Base-by-base conservation (phyloP, 1,284 basidiomycete genomes). In the Phellinidium pouzarii region DNA sequence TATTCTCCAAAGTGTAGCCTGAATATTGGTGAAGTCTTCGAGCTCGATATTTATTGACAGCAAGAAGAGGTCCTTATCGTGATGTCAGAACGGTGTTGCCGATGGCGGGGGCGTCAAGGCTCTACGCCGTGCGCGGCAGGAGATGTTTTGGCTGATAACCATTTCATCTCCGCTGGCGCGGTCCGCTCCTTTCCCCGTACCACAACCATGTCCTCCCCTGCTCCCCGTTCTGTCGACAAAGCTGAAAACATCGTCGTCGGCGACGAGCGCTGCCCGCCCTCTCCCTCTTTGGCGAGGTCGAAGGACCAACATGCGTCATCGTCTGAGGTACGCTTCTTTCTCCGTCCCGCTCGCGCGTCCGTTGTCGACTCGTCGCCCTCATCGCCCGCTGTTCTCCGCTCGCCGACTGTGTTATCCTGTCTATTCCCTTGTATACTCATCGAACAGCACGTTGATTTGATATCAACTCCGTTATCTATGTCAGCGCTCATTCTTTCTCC, bases 291-390 rank as follows among this genome's bases (percentile, higher is more conserved):
- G 19, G 41, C 26, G 23, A 50, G 45, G 31, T 14, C 31, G 31
- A 34, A 8, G 43, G 42, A 45, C 25, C 43, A 14, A 6, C 36
- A 17, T 20, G 17, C 40, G 29, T 27, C 43, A 34, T 48, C 44
- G 50, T 31, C 54, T 47, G 49, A 55, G 54, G 54, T 55, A 50
- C 40, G 54, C 37, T 51, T 31, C 43, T 25, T 46, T 20, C 26
- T 31, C 22, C 7, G 4, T 23, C 23, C 14, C 48, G 22, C 40
- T 40, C 36, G 20, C 20, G 26, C 42, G 40, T 23, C 14, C 19
- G 20, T 19, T 20, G 37, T 26, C 40, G 5, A 42, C 19, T 36
- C 23, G 37, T 27, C 29, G 31, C 37, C 5, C 37, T 41, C 37
- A 6, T 7, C 23, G 29, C 23, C 23, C 19, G 9, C 41, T 14